A percentile compares a stretch with the other conserved stretches of the same genome.
Evolutionary conservation across 768 basidiomycete genomes (phyloP).

Genomic region (Pulveroboletus frians): DNA sequence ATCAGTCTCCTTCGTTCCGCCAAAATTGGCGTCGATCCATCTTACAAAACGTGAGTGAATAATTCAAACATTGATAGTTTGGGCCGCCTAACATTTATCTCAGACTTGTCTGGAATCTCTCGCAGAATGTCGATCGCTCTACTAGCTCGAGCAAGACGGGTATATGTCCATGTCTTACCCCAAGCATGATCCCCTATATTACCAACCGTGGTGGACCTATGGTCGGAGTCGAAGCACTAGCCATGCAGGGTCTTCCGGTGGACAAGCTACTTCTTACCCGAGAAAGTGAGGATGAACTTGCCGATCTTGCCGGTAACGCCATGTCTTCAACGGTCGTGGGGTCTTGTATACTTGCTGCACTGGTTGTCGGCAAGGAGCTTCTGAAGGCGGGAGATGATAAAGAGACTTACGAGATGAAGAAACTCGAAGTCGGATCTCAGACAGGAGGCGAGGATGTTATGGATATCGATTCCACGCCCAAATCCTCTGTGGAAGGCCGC

Average conservation of each 20-base stretch:
- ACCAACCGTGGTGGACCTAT: conserved; percentile 95
- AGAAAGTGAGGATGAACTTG: conserved; percentile 89
- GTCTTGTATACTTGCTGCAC: conserved; percentile 77
- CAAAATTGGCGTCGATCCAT: conserved; percentile 74
- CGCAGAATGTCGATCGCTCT: conserved; percentile 92
- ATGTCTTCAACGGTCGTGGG: conserved; percentile 98
- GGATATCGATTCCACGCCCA: conserved; percentile 41
- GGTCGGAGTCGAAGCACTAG: conserved; percentile 88
- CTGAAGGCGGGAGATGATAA: conserved; percentile 63
- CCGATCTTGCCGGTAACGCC: conserved; percentile 93
- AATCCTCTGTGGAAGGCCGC: conserved; percentile 38
- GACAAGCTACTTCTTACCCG: conserved; percentile 88
- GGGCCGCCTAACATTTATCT: conserved; percentile 3
- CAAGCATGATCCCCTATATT: conserved; percentile 94
- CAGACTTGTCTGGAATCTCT: conserved; percentile 92
- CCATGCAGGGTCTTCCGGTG: conserved; percentile 91
- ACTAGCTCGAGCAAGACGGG: conserved; percentile 77
- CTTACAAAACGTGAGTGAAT: conserved; percentile 74
- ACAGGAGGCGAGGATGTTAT: conserved; percentile 37
- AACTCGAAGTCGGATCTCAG: conserved; percentile 32
- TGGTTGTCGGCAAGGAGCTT: conserved; percentile 61
- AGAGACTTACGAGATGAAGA: conserved; percentile 64
- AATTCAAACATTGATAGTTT: background rate
- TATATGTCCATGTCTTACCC: conserved; percentile 89
- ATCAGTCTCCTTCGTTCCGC: conserved; percentile 82